Conservation (phyloP, 345 rosid species). For the Eutrema yunnanense region DNA sequence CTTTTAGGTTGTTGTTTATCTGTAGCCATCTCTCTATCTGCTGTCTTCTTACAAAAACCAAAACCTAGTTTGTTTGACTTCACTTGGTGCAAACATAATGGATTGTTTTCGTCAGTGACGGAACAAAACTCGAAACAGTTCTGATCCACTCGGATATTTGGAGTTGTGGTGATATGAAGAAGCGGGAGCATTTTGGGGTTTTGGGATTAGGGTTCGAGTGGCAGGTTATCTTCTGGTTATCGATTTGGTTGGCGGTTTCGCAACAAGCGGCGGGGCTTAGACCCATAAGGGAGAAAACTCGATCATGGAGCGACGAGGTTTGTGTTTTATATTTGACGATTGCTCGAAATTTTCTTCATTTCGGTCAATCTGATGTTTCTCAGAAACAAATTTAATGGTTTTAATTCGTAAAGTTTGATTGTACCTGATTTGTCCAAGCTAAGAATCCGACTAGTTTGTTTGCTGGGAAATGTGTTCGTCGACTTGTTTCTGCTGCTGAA, state of each 20-base stretch:
- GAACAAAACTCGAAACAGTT: constrained; percentile 11
- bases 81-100: constrained; percentile 51
- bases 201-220: constrained; percentile 40
- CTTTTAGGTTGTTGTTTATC: neutral
- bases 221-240: constrained; percentile 41
- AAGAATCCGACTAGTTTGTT: neutral
- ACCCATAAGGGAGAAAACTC: constrained; percentile 83
- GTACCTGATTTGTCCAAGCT: neutral
- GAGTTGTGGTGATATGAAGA: constrained; percentile 40
- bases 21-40: neutral
- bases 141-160: constrained; percentile 7
- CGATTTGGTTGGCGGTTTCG: constrained; percentile 45
- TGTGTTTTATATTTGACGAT: constrained; percentile 17
- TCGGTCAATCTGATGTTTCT: neutral
- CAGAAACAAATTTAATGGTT: neutral
- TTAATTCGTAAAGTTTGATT: neutral
- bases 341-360: neutral
- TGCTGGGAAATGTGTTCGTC: neutral
- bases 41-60: neutral
- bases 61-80: constrained; percentile 45
- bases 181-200: constrained; percentile 29
- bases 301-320: constrained; percentile 96
- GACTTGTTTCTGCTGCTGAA: neutral
- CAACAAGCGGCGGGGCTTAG: constrained; percentile 61
- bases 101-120: constrained; percentile 23